phyloP scores from a whole-genome alignment of 164 flowering plant species.

The Kalanchoe fedtschenkoi region DNA sequence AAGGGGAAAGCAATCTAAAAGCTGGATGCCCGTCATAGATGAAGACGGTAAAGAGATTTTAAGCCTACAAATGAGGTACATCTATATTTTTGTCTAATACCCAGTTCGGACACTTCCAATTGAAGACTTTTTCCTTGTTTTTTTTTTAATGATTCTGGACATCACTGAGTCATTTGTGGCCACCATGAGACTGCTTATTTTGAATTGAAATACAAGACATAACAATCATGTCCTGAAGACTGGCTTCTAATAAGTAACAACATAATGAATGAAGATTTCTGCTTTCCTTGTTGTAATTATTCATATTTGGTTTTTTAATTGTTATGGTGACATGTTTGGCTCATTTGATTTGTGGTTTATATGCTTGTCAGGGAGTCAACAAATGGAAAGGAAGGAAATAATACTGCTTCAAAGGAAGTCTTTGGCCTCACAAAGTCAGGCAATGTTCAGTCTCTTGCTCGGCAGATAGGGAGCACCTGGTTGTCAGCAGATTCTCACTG shows the following conservation, averaged over 20 bases:
- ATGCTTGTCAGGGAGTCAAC: conserved; percentile 28
- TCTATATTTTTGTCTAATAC: no score
- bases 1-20: conserved; percentile 31
- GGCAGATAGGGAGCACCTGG: conserved; percentile 41
- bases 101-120: no score
- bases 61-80: conserved; percentile 78
- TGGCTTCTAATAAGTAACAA: no score
- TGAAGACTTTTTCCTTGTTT: no score
- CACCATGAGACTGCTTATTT: no score
- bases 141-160: no score
- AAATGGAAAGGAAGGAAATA: conserved; percentile 18
- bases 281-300: background rate
- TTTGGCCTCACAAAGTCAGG: conserved; percentile 40
- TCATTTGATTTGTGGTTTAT: background rate
- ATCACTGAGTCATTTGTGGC: no score
- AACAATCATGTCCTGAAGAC: no score
- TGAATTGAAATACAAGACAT: no score
- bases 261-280: no score
- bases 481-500: conserved; percentile 35
- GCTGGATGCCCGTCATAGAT: conserved; percentile 46
- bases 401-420: conserved; percentile 34
- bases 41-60: conserved; percentile 42
- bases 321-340: background rate
- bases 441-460: conserved; percentile 44
- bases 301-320: background rate